A percentile compares a stretch with the other conserved stretches of the same genome.
Evolutionary conservation across 192 early-diverging fungal species (phyloP).

Genomic region (Phlyctochytrium arcticum): DNA sequence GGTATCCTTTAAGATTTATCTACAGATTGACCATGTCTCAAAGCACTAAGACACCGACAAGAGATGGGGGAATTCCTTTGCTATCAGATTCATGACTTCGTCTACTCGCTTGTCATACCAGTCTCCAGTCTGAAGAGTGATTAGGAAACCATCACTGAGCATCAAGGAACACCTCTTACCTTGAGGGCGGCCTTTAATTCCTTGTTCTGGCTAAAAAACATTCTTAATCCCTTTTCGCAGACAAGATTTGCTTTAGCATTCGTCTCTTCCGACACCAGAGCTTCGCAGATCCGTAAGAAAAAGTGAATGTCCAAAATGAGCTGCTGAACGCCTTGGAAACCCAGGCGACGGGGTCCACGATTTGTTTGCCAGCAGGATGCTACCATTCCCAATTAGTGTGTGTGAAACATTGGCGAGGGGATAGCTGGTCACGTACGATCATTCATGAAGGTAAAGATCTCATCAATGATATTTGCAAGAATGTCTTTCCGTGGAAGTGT

Average conservation of each 20-base stretch:
- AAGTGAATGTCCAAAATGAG: slow-evolving; percentile 57
- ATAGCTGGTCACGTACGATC: background rate
- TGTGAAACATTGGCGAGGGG: background rate
- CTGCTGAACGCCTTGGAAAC: slow-evolving; percentile 53
- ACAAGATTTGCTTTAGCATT: slow-evolving; percentile 42
- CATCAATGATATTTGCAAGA: slow-evolving; percentile 4
- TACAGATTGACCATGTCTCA: too few species aligned
- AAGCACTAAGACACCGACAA: slow-evolving; percentile 1
- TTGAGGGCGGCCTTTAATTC: slow-evolving; percentile 35
- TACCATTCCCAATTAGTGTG: background rate
- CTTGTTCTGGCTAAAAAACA: slow-evolving; percentile 41
- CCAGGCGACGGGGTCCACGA: slow-evolving; percentile 26
- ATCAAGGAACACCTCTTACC: slow-evolving; percentile 29
- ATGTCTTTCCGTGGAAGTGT: slow-evolving; percentile 7
- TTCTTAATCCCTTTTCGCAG: slow-evolving; percentile 46
- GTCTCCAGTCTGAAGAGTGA: slow-evolving; percentile 35
- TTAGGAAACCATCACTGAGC: background rate
- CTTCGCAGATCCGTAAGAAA: slow-evolving; percentile 36
- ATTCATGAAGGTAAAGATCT: slow-evolving; percentile 20
- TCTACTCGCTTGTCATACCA: slow-evolving; percentile 50
- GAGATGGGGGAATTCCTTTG: slow-evolving; percentile 16
- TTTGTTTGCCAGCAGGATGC: background rate
- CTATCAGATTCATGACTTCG: slow-evolving; percentile 23
- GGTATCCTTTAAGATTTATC: too few species aligned
- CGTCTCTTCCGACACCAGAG: slow-evolving; percentile 30